A percentile compares a stretch with the other conserved stretches of the same genome.
Evolutionary conservation across 768 basidiomycete species (phyloP).

Genomic region (Leccinum sublutescens): DNA sequence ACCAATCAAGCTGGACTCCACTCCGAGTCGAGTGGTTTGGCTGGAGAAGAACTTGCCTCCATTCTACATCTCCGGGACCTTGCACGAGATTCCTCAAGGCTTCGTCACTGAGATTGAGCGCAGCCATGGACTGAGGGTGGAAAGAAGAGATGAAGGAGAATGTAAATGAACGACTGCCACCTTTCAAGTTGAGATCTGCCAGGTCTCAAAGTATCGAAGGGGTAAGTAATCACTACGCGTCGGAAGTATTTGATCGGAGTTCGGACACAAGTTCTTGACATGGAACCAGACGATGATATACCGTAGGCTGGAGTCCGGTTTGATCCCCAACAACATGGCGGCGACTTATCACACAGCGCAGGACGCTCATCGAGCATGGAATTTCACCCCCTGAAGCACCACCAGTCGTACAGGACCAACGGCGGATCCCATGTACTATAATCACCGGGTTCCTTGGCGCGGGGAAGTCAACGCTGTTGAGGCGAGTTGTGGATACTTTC

Average conservation of each 20-base stretch:
- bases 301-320: constrained; percentile 42
- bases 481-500: constrained; percentile 37
- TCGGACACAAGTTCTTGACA: constrained; percentile 28
- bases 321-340: background rate
- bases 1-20: background rate
- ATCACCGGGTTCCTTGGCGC: constrained; percentile 94
- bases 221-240: constrained; percentile 4
- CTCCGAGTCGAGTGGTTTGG: background rate
- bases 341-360: constrained; percentile 12
- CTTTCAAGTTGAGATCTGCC: background rate
- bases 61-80: constrained; percentile 80
- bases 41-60: constrained; percentile 54
- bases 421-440: constrained; percentile 81
- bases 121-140: constrained; percentile 10
- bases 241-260: constrained; percentile 27
- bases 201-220: background rate
- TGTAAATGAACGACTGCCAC: background rate
- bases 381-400: background rate
- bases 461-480: constrained; percentile 90
- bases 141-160: constrained; percentile 1
- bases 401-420: constrained; percentile 11
- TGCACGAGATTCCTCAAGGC: constrained; percentile 63
- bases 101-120: constrained; percentile 35
- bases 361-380: constrained; percentile 34
- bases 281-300: constrained; percentile 59